Base-by-base conservation (phyloP, 2,329 filamentous ascomycete species). In the Corynespora cassiicola region DNA sequence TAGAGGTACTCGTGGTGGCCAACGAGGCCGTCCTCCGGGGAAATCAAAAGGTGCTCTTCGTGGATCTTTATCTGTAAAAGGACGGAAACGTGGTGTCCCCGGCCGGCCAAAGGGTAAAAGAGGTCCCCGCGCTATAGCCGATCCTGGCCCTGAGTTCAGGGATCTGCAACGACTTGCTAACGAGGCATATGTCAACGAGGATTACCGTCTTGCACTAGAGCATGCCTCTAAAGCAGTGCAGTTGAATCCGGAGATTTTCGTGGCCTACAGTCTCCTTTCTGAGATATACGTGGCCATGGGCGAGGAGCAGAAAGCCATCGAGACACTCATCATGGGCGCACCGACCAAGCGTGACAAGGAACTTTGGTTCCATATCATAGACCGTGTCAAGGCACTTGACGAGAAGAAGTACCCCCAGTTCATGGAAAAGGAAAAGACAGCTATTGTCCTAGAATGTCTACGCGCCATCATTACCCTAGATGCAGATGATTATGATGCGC, bases 141-240 rank as follows among this genome's bases (percentile, higher is more conserved):
- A 88, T 60, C 85, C 84, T 11, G 81, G 84, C 28, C 82, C 78
- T 25, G 84, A 90, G 52, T 88, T 90, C 63, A 88, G 85, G 55
- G 74, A 80, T 25, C 75, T 85, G 26, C 75, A 90, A 31, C 77
- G 79, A 30, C 75, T 80, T 56, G 87, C 88, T 3, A 87, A 84
- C 42, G 76, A 84, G 43, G 81, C 83, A 4, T 90, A 85, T 57
- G 75, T 89, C 42, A 73, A 78, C 7, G 75, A 78, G 17, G 75
- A 85, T 14, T 83, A 85, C 47, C 75, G 80, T 5, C 72, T 76
- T 3, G 66, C 66, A 10, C 55, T 66, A 17, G 50, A 57, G 5
- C 61, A 56, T 37, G 60, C 60, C 3, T 54, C 62, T 12, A 54
- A 61, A 39, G 66, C 66, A 8, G 63, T 70, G 25, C 58, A 65